Evolutionary conservation across 192 early-diverging fungal species (phyloP), one percentile per base, ranked within the genome.

Genomic region (Gaertneriomyces sp.): DNA sequence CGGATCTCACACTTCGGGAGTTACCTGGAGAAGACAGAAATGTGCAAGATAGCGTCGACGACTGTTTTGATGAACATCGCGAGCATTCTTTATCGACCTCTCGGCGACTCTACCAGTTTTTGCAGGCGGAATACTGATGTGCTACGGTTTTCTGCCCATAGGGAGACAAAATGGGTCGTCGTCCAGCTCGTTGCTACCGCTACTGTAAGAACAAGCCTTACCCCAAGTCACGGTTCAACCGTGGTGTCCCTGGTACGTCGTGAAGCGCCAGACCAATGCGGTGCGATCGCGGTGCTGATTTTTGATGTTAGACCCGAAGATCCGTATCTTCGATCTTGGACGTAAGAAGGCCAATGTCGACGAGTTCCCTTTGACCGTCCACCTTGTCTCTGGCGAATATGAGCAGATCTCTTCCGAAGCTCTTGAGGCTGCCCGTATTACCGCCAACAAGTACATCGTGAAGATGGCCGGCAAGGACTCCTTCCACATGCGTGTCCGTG

Each of bases 181-280:
- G 94, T 91, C 94, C 94, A 75, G 92, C 94, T 85, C 90, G 94
- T 64, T 96, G 94, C 83, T 97, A 95, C 83, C 86, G 95, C 75
- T 97, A 97, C 86, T 95, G 93, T 81, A 97, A 96, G 86, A 96
- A 95, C 91, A 98, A 97, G 89, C 94, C 93, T 70, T 97, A 96
- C 81, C 95, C 95, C 66, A 98, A 95, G 87, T 94, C 90, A 64
- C 90, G 91, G 63, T 97, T 90, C 89, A 92, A 87, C 83, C 94
- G 93, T 89, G 95, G 93, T 94, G 94, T 98, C 69, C 95, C 94
- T 45, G 83, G 82, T 84, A 70, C 57, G 76, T 33, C 25, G 25
- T 33, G 25, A 33, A 33, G 25, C 25, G 2, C 25, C 25, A 33
- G 12, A 45, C n/a, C 16, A 66, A n/a, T 61, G 33, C 60, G 14